These are phyloP conservation scores for Cyberlindnera mycetangii DNA, from an alignment of 805 yeast genomes.

Conservation along the genomic window DNA sequence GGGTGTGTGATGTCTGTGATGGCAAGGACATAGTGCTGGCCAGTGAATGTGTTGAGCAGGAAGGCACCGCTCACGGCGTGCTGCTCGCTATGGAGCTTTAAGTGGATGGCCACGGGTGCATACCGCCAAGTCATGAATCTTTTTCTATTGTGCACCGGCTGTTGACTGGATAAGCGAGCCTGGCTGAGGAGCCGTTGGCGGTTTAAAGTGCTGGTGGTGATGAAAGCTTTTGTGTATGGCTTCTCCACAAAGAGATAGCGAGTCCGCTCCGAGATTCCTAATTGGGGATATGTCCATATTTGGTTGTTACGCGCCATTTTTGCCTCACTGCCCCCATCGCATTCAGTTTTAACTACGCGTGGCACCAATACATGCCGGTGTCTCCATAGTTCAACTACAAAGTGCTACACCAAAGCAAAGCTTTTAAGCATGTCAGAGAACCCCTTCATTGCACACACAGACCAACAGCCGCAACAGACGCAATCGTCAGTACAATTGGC, in stretches of 20 bases:
- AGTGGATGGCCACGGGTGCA: constrained; percentile 27
- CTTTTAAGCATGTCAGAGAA: constrained; percentile 6
- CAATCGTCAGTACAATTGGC: constrained; percentile 3
- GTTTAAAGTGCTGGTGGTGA: background rate
- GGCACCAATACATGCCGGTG: too few species aligned
- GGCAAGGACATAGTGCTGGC: constrained; percentile 19
- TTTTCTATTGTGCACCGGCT: too few species aligned
- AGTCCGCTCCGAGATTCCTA: constrained; percentile 6
- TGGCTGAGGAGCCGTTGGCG: background rate
- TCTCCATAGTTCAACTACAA: too few species aligned
- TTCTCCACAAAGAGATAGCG: constrained; percentile 11
- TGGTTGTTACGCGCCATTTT: background rate
- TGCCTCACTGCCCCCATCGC: background rate
- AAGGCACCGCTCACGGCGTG: constrained; percentile 27
- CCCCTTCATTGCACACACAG: constrained; percentile 4
- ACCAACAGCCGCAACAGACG: background rate
- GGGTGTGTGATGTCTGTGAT: constrained; percentile 17
- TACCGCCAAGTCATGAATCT: constrained; percentile 24
- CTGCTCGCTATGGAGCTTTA: constrained; percentile 8
- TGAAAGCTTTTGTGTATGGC: background rate
- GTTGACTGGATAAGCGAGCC: too few species aligned
- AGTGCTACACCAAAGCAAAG: background rate
- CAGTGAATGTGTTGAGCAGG: constrained; percentile 12
- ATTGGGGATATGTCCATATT: background rate
- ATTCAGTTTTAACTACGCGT: too few species aligned